Evolutionary conservation across 305 asterid species (phyloP).

Genomic region (Fraxinus angustifolia): DNA sequence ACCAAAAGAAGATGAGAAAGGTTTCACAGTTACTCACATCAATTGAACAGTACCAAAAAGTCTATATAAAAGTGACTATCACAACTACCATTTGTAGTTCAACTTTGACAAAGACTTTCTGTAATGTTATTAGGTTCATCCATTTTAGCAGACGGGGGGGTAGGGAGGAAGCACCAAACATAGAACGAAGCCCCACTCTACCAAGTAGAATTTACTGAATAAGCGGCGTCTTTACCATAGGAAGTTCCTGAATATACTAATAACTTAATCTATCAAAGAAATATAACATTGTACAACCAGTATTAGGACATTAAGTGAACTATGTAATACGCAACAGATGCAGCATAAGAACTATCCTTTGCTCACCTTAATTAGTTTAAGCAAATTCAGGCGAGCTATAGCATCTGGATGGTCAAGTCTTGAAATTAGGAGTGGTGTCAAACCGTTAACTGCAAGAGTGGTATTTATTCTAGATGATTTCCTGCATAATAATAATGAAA

Average conservation of each 20-base stretch:
- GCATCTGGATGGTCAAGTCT: constrained; percentile 97
- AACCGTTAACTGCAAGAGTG: constrained; percentile 91
- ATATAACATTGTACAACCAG: background rate
- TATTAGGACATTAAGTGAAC: background rate
- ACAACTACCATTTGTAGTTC: background rate
- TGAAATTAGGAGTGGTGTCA: constrained; percentile 87
- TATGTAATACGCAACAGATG: constrained; percentile 8
- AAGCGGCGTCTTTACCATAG: background rate
- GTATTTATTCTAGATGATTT: constrained; percentile 96
- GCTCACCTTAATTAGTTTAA: constrained; percentile 84
- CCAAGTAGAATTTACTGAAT: background rate
- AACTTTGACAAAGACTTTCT: background rate
- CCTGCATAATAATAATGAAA: constrained; percentile 45
- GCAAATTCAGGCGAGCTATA: constrained; percentile 88
- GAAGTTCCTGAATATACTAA: background rate
- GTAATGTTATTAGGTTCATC: background rate
- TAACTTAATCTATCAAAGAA: background rate
- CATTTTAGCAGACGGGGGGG: constrained; percentile 6
- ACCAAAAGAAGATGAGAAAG: background rate
- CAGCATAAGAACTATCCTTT: constrained; percentile 19
- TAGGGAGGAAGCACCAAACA: background rate
- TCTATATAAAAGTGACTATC: background rate
- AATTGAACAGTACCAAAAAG: background rate
- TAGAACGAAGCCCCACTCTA: background rate
- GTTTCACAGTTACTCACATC: background rate